Percentiles rank a stretch among this genome's conserved stretches.
Evolutionary conservation across 1,284 basidiomycete genomes (phyloP).

Genomic region (Ganoderma multipileum): DNA sequence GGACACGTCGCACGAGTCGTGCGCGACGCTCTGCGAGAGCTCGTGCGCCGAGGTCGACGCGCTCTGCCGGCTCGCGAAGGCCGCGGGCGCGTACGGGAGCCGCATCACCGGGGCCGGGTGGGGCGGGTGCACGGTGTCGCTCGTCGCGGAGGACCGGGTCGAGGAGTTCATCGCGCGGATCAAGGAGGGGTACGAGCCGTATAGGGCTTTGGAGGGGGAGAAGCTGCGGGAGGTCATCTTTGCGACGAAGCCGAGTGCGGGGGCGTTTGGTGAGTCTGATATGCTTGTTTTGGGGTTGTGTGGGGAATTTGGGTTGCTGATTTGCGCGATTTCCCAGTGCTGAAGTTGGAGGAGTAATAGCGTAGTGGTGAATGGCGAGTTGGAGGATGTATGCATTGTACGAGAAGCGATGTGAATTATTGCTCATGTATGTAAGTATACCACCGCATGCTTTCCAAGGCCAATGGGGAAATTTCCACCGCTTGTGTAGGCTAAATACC

Average conservation of each 20-base stretch:
- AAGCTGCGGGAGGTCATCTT: conserved; percentile 76
- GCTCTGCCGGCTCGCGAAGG: conserved; percentile 64
- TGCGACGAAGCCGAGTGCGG: conserved; percentile 85
- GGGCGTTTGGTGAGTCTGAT: conserved; percentile 74
- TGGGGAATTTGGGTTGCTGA: background rate
- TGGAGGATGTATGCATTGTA: background rate
- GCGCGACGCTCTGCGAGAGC: conserved; percentile 75
- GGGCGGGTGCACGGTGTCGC: conserved; percentile 89
- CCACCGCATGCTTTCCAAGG: background rate
- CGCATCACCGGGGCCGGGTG: conserved; percentile 87
- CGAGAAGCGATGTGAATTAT: background rate
- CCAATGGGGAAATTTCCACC: too few species aligned
- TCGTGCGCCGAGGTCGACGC: conserved; percentile 82
- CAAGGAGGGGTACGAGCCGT: conserved; percentile 66
- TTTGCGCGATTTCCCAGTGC: background rate
- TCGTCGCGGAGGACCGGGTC: conserved; percentile 76
- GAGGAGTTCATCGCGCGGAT: conserved; percentile 72
- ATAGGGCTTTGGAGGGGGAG: conserved; percentile 65
- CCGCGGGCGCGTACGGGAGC: conserved; percentile 80
- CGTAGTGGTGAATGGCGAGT: background rate
- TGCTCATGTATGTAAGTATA: background rate
- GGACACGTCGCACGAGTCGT: conserved; percentile 80
- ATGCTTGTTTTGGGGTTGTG: background rate
- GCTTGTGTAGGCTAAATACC: too few species aligned
- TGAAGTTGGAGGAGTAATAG: background rate